These are phyloP conservation scores for Ceratonia siliqua DNA, from an alignment of 306 rosid genomes.

Conservation along the genomic window DNA sequence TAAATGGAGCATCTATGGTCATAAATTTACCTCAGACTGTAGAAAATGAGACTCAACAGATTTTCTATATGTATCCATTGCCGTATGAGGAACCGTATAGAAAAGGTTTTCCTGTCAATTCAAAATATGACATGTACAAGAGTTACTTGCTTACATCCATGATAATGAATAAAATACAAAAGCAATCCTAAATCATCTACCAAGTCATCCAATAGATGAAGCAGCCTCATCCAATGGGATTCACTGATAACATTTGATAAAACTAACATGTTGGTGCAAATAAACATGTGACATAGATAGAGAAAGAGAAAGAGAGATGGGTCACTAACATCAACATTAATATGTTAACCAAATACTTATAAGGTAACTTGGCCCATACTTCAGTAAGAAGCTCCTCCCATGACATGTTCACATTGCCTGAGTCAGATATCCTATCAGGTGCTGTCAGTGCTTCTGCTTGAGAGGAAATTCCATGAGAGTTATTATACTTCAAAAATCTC, in stretches of 20 bases:
- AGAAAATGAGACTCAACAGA: constrained; percentile 67
- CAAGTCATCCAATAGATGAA: constrained; percentile 18
- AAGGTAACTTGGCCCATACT: constrained; percentile 46
- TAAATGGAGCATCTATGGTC: not conserved
- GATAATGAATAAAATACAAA: not conserved
- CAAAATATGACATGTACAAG: constrained; percentile 21
- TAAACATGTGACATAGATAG: constrained; percentile 4
- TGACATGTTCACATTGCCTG: constrained; percentile 54
- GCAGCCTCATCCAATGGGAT: not conserved
- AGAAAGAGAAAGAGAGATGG: not conserved
- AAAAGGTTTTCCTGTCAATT: constrained; percentile 72
- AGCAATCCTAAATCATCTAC: not conserved
- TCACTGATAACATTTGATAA: not conserved
- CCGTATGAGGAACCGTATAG: constrained; percentile 64
- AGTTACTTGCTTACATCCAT: constrained; percentile 1
- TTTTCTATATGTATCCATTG: constrained; percentile 69
- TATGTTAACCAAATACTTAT: constrained; percentile 19
- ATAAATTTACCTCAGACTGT: constrained; percentile 57
- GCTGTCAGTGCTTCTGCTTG: constrained; percentile 62
- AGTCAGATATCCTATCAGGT: constrained; percentile 62
- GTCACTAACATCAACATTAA: constrained; percentile 21
- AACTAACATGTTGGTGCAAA: not conserved
- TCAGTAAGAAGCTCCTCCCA: constrained; percentile 74
- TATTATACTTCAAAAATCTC: constrained; percentile 67
- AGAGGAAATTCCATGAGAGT: constrained; percentile 45